These are phyloP conservation scores for Amoebophrya sp. DNA, from an alignment of 169 alveolate genomes.

Conservation along the genomic window DNA sequence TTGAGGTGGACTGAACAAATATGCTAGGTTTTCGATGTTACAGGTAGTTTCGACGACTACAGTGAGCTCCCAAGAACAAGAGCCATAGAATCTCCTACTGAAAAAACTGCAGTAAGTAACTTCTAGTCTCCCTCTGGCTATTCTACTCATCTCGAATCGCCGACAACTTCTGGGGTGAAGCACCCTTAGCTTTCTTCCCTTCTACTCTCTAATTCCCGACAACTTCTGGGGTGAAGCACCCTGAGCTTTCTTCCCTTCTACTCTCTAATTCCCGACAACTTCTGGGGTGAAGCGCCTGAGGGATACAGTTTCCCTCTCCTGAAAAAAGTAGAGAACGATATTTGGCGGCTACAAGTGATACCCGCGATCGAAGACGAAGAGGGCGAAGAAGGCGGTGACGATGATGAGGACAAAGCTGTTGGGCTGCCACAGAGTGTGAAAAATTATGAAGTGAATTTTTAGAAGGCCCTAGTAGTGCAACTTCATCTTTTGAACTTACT, in stretches of 20 bases:
- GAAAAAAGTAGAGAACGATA: not conserved
- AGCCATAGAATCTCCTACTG: not conserved
- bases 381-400: not conserved
- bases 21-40: too few relatives aligned
- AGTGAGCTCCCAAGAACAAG: too few relatives aligned
- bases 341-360: not conserved
- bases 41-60: too few relatives aligned
- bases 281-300: constrained; percentile 14
- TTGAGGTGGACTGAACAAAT: not conserved
- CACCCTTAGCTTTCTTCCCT: not conserved
- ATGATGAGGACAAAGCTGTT: not conserved
- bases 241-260: not conserved
- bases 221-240: not conserved
- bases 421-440: not conserved
- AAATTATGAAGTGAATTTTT: too few relatives aligned
- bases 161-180: not conserved
- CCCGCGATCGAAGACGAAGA: not conserved
- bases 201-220: not conserved
- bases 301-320: not conserved
- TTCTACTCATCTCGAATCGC: not conserved
- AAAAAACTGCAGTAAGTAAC: too few relatives aligned
- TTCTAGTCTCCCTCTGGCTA: too few relatives aligned
- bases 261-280: not conserved
- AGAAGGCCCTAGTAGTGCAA: too few relatives aligned
- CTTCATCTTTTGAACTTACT: too few relatives aligned